Evolutionary conservation across 805 yeast species (phyloP), one percentile per base, ranked within the genome.

Genomic region (Trichomonascus vanleenenianus): DNA sequence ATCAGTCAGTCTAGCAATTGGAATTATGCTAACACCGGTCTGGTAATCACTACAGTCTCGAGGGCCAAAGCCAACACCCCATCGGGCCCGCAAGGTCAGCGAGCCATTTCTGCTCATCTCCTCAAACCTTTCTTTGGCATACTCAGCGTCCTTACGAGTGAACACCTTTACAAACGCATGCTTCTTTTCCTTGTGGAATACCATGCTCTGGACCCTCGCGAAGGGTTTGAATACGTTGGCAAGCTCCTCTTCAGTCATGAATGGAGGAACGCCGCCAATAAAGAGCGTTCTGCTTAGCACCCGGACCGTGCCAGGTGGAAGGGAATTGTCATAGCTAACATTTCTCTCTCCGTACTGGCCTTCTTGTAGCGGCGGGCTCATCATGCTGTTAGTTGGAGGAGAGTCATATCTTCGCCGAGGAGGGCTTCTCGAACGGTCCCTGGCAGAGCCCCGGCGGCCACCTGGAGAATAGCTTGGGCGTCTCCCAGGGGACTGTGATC

Each of bases 1-100:
- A 49, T 93, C 98, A 0, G 98, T 93, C 55, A 93, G 73, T 57
- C 96, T 77, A 48, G 76, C 77, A 42, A 93, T 68, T 12, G 97
- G 96, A 50, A 93, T 87, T 32, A 88, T 76, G 49, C 95, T 83
- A 33, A 82, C 74, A 50, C 98, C 98, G 47, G 82, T 82, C 59
- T 82, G 89, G 65, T 93, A 93, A 65, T 93, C 94, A 63, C 96
- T 86, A 70, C 97, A 91, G 64, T 93, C 97, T 70, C 98, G 79
- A 45, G 98, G 98, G 3, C 98, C 98, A 60, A 85, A 93, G 1
- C 98, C 98, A 51, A 93, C 97, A 54, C 97, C 98, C 98, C 98
- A 93, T 61, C 96, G 76, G 3, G 94, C 85, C 66, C 97, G 78
- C 55, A 93, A 70, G 54, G 78, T 69, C 60, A 70, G 67, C 8